Conservation (phyloP, 169 alveolate genomes). For the Cryptosporidium andersoni region DNA sequence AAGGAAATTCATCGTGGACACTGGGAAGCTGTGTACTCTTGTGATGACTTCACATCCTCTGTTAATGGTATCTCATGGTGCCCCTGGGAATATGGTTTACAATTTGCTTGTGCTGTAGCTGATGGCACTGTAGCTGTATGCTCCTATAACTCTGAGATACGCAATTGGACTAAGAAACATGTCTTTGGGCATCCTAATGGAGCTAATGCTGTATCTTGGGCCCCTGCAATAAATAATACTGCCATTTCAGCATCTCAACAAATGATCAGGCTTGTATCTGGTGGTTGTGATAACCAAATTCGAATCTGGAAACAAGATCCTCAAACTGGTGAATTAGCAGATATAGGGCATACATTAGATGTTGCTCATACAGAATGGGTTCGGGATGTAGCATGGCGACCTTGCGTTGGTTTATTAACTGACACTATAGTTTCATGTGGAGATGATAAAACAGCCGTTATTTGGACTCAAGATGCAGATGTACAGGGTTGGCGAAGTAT, state of each 20-base stretch:
- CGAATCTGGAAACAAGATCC: slow-evolving; percentile 83
- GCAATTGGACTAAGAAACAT: slow-evolving; percentile 77
- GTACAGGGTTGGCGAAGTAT: slow-evolving; percentile 74
- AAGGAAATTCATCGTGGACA: slow-evolving; percentile 77
- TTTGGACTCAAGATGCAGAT: slow-evolving; percentile 76
- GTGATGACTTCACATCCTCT: slow-evolving; percentile 79
- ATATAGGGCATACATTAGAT: slow-evolving; percentile 72
- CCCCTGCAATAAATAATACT: slow-evolving; percentile 76
- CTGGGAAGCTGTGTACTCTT: slow-evolving; percentile 79
- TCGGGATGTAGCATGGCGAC: slow-evolving; percentile 90
- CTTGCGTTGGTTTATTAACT: slow-evolving; percentile 75
- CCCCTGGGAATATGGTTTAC: slow-evolving; percentile 86
- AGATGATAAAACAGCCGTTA: slow-evolving; percentile 78
- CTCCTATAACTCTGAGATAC: slow-evolving; percentile 71
- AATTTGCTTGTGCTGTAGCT: slow-evolving; percentile 81
- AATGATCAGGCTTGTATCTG: slow-evolving; percentile 83
- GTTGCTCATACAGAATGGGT: slow-evolving; percentile 84
- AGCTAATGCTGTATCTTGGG: slow-evolving; percentile 83
- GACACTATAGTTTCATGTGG: slow-evolving; percentile 83
- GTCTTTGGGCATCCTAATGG: slow-evolving; percentile 83
- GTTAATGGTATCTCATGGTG: slow-evolving; percentile 82
- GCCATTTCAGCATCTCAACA: slow-evolving; percentile 63
- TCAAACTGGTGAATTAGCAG: slow-evolving; percentile 74
- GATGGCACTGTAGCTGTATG: slow-evolving; percentile 80
- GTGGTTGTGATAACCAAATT: slow-evolving; percentile 85